Percentiles rank a stretch among this genome's conserved stretches.
Conservation (phyloP, 148 eudicot species). For the Arbutus unedo region DNA sequence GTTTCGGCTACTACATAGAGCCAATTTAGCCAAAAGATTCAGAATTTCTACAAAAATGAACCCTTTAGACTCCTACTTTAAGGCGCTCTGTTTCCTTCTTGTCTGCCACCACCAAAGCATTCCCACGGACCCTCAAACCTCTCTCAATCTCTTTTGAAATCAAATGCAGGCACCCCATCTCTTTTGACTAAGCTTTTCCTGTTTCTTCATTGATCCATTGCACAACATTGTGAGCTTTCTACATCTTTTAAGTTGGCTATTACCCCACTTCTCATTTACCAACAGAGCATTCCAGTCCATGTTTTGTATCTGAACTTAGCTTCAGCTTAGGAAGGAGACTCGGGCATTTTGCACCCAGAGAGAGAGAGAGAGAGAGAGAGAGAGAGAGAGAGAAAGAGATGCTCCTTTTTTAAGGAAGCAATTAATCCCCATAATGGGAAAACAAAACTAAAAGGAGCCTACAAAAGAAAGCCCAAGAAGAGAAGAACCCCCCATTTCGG, state of each 20-base stretch:
- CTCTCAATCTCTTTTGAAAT: background rate
- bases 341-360: no score
- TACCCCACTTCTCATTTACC: no score
- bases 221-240: no score
- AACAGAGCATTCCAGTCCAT: no score
- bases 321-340: no score
- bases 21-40: background rate
- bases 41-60: background rate
- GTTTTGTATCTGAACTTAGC: no score
- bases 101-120: background rate
- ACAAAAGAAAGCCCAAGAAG: background rate
- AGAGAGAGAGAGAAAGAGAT: no score
- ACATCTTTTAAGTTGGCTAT: no score
- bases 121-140: background rate
- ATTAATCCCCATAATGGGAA: no score
- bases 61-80: background rate
- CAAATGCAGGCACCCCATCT: background rate
- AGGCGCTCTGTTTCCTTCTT: background rate
- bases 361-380: no score
- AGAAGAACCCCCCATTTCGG: background rate
- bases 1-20: no score
- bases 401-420: no score
- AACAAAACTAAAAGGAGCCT: background rate
- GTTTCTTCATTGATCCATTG: background rate
- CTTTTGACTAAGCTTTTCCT: background rate